Evolutionary conservation across 495 filamentous ascomycete species (phyloP).

Genomic region (Jackrogersella multiformis): DNA sequence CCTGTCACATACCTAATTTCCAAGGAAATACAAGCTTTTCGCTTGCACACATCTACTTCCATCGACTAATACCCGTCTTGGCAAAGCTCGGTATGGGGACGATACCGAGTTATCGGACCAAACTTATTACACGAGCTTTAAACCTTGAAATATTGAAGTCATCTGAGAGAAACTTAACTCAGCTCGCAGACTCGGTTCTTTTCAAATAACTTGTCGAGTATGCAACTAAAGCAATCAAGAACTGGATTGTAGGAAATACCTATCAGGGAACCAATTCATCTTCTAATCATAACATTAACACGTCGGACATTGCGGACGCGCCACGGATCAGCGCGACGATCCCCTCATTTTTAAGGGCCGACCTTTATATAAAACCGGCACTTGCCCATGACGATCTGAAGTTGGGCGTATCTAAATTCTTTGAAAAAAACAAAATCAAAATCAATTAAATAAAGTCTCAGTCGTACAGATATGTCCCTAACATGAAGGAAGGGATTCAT

Average conservation of each 20-base stretch:
- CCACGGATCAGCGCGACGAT: constrained; percentile 25
- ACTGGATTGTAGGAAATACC: background rate
- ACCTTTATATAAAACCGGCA: constrained; percentile 7
- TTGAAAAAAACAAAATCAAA: background rate
- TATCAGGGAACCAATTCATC: background rate
- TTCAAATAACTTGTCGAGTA: background rate
- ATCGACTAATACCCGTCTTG: constrained; percentile 17
- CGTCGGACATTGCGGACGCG: constrained; percentile 2
- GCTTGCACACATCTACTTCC: constrained; percentile 11
- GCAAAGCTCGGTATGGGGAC: constrained; percentile 24
- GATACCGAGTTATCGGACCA: background rate
- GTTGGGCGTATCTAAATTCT: background rate
- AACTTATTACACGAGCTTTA: background rate
- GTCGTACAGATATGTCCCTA: background rate
- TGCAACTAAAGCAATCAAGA: background rate
- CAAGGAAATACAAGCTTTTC: constrained; percentile 39
- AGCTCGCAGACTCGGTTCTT: too few species aligned
- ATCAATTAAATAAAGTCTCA: background rate
- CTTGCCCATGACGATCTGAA: background rate
- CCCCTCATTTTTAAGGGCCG: constrained; percentile 3
- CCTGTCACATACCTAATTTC: constrained; percentile 9
- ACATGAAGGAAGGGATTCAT: background rate
- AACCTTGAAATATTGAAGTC: too few species aligned
- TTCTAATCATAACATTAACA: constrained; percentile 10
- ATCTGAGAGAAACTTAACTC: too few species aligned